Evolutionary conservation across 2,329 filamentous ascomycete species (phyloP).

Genomic region (Triangularia setosa): DNA sequence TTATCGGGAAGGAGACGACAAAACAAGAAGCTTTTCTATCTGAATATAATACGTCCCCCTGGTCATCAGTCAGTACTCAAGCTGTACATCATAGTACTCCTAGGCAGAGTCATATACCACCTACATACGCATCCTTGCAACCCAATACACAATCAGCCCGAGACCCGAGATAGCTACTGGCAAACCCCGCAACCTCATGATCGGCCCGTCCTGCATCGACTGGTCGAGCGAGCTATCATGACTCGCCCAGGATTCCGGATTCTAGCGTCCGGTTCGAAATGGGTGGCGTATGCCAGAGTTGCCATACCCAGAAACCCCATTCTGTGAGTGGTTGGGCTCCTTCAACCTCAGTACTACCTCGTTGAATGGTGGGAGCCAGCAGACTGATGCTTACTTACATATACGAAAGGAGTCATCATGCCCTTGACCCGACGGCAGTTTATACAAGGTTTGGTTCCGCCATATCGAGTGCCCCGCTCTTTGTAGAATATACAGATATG

Average conservation of each 20-base stretch:
- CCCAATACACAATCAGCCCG: neutral
- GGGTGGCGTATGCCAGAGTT: neutral
- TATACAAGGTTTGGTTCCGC: conserved; percentile 1
- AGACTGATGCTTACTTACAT: neutral
- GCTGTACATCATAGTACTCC: neutral
- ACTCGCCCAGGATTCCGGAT: neutral
- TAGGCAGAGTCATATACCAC: neutral
- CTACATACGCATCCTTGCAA: neutral
- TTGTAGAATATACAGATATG: neutral
- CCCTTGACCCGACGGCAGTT: neutral
- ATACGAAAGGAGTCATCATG: neutral
- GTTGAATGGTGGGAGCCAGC: neutral
- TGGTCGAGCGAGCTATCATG: neutral
- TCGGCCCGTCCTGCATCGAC: conserved; percentile 8
- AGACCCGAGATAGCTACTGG: neutral
- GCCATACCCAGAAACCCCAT: neutral
- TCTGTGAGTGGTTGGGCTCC: neutral
- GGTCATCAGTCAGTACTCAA: neutral
- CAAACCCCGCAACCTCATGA: neutral
- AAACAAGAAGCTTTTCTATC: neutral
- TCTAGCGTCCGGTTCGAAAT: neutral
- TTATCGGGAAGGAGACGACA: neutral
- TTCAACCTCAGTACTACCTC: neutral
- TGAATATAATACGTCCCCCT: neutral
- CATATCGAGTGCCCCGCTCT: neutral